Percentiles rank a stretch among this genome's conserved stretches.
These are phyloP conservation scores for Peterozyma xylosa DNA, from an alignment of 805 yeast genomes.

Conservation along the genomic window DNA sequence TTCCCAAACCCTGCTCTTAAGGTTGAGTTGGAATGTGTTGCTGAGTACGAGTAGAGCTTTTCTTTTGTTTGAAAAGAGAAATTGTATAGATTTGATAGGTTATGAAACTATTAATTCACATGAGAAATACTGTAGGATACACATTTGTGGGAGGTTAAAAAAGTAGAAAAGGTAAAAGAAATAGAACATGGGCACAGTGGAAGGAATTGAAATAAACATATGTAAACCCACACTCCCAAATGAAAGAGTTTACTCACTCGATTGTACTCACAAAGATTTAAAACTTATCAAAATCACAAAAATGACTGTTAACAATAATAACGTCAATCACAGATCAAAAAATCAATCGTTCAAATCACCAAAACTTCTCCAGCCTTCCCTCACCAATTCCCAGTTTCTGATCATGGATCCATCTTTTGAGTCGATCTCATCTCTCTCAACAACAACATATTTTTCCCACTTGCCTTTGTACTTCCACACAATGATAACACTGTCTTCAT, in stretches of 20 bases:
- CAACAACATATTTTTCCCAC: conserved; percentile 82
- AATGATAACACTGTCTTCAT: conserved; percentile 63
- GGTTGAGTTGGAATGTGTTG: conserved; percentile 46
- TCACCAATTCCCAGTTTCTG: conserved; percentile 46
- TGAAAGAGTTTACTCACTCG: too few relatives aligned
- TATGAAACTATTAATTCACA: not conserved
- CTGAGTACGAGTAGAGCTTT: conserved; percentile 18
- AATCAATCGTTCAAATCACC: conserved; percentile 24
- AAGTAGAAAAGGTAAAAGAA: too few relatives aligned
- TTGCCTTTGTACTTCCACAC: conserved; percentile 68
- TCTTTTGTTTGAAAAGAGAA: not conserved
- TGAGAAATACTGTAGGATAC: too few relatives aligned
- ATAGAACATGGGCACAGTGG: too few relatives aligned
- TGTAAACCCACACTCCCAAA: too few relatives aligned
- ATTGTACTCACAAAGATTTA: too few relatives aligned
- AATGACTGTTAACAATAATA: too few relatives aligned
- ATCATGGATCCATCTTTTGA: conserved; percentile 9
- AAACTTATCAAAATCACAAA: too few relatives aligned
- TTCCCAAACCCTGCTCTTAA: conserved; percentile 43
- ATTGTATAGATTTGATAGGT: not conserved
- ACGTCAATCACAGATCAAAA: too few relatives aligned
- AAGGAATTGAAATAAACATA: too few relatives aligned
- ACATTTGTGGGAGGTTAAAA: too few relatives aligned
- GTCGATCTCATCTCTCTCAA: conserved; percentile 33
- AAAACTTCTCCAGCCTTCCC: conserved; percentile 67